Evolutionary conservation across 306 rosid species (phyloP).

Genomic region (Oemleria cerasiformis): DNA sequence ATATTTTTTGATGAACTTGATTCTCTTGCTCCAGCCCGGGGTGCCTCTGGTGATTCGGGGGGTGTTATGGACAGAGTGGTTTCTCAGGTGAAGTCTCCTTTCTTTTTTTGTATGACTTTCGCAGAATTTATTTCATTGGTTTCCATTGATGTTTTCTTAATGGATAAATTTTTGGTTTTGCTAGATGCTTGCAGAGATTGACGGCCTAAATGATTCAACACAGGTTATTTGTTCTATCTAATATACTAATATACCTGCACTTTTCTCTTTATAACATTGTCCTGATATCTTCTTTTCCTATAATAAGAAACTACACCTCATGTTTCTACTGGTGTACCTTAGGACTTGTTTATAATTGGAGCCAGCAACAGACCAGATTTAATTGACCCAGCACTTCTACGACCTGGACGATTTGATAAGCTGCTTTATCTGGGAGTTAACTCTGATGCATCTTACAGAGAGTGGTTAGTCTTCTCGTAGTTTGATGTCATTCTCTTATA

Average conservation of each 20-base stretch:
- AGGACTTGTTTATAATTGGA: conserved; percentile 94
- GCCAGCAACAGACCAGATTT: conserved; percentile 98
- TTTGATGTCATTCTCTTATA: background rate
- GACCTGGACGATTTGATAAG: conserved; percentile 96
- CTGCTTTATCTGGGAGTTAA: conserved; percentile 85
- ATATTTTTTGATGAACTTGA: conserved; percentile 94
- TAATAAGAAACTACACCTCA: conserved; percentile 24
- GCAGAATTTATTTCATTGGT: background rate
- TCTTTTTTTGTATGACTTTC: background rate
- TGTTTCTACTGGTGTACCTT: conserved; percentile 26
- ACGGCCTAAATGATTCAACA: conserved; percentile 82
- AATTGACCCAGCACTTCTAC: conserved; percentile 92
- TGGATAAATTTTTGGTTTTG: conserved; percentile 18
- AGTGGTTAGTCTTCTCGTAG: conserved; percentile 45
- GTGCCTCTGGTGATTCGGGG: conserved; percentile 96
- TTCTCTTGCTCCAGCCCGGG: conserved; percentile 98
- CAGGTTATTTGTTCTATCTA: conserved; percentile 50
- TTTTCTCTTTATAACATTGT: background rate
- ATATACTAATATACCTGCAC: background rate
- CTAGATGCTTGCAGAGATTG: conserved; percentile 98
- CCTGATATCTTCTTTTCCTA: conserved; percentile 1
- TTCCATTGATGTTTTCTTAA: conserved; percentile 28
- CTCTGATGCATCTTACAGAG: conserved; percentile 84
- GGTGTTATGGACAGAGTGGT: conserved; percentile 99
- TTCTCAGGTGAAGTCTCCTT: conserved; percentile 69